Evolutionary conservation across 495 filamentous ascomycete species (phyloP).

Genomic region (Neurospora cerealis): DNA sequence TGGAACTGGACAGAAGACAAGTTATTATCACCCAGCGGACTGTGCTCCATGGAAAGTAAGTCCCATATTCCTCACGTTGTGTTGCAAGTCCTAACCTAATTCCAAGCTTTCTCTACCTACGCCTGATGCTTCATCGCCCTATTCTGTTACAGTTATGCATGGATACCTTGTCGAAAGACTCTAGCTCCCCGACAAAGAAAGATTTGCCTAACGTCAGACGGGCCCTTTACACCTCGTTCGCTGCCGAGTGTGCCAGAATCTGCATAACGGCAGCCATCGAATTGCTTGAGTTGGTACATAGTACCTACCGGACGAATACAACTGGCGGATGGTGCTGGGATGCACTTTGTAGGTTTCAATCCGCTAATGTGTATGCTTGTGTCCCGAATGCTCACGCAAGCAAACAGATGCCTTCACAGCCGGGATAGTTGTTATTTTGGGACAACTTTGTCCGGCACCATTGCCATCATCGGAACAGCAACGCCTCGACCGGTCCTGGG

Average conservation of each 20-base stretch:
- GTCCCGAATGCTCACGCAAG: not conserved
- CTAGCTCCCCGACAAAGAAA: not conserved
- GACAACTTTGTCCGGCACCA: constrained; percentile 4
- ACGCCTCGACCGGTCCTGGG: constrained; percentile 8
- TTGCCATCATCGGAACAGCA: constrained; percentile 1
- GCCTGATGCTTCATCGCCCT: constrained; percentile 36
- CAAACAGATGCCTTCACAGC: constrained; percentile 32
- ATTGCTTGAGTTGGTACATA: constrained; percentile 27
- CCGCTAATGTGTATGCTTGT: not conserved
- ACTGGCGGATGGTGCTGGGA: constrained; percentile 42
- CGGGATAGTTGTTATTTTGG: constrained; percentile 28
- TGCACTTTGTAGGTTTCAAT: constrained; percentile 29
- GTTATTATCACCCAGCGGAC: constrained; percentile 31
- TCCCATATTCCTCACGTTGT: not conserved
- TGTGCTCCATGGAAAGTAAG: constrained; percentile 32
- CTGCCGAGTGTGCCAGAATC: constrained; percentile 26
- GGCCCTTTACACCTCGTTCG: constrained; percentile 28
- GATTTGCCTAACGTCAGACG: constrained; percentile 8
- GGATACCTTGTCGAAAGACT: constrained; percentile 11
- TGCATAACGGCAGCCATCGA: constrained; percentile 33
- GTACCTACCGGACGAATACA: constrained; percentile 27
- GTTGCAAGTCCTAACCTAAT: not conserved
- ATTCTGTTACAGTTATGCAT: constrained; percentile 37
- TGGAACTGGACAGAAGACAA: constrained; percentile 5
- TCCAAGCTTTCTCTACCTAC: constrained; percentile 33